Evolutionary conservation across 2,329 filamentous ascomycete genomes (phyloP).

Genomic region (Aspergillus ruber): DNA sequence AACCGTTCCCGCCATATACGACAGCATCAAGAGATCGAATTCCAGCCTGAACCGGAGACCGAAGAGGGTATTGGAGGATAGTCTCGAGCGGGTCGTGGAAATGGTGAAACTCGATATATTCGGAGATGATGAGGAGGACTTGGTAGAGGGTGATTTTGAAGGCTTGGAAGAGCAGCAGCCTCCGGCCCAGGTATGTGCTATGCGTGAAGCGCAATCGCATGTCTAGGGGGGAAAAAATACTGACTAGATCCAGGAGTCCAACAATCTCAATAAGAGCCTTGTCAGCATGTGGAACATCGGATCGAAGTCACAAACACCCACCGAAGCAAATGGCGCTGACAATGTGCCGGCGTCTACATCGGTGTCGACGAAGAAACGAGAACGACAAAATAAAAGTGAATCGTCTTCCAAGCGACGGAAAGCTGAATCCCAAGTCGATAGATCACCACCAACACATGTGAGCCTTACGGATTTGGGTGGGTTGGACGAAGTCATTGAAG

Average conservation of each 20-base stretch:
- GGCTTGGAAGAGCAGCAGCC: slow-evolving; percentile 37
- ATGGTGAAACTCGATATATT: slow-evolving; percentile 61
- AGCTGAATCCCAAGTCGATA: slow-evolving; percentile 50
- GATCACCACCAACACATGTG: slow-evolving; percentile 60
- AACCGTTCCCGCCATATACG: slow-evolving; percentile 61
- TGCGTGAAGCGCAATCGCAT: not conserved
- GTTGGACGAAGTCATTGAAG: slow-evolving; percentile 63
- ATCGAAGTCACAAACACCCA: slow-evolving; percentile 25
- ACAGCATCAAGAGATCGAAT: slow-evolving; percentile 76
- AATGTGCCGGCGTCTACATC: slow-evolving; percentile 19
- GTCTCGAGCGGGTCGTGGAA: slow-evolving; percentile 73
- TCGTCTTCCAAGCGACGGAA: slow-evolving; percentile 61
- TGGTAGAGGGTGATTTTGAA: slow-evolving; percentile 46
- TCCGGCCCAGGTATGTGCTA: slow-evolving; percentile 18
- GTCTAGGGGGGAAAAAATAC: not conserved
- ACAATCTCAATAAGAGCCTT: slow-evolving; percentile 62
- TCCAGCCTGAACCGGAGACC: slow-evolving; percentile 77
- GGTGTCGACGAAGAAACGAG: slow-evolving; percentile 48
- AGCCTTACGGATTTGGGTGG: slow-evolving; percentile 69
- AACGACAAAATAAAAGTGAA: slow-evolving; percentile 59
- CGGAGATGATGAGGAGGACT: slow-evolving; percentile 48
- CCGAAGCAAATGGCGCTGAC: slow-evolving; percentile 20
- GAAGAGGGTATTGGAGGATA: slow-evolving; percentile 74
- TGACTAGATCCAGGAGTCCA: slow-evolving; percentile 42
- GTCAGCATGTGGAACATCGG: slow-evolving; percentile 52